Percentiles rank a stretch among this genome's conserved stretches.
These are phyloP conservation scores for Mycena filopes DNA, from an alignment of 768 basidiomycete genomes.

Conservation along the genomic window DNA sequence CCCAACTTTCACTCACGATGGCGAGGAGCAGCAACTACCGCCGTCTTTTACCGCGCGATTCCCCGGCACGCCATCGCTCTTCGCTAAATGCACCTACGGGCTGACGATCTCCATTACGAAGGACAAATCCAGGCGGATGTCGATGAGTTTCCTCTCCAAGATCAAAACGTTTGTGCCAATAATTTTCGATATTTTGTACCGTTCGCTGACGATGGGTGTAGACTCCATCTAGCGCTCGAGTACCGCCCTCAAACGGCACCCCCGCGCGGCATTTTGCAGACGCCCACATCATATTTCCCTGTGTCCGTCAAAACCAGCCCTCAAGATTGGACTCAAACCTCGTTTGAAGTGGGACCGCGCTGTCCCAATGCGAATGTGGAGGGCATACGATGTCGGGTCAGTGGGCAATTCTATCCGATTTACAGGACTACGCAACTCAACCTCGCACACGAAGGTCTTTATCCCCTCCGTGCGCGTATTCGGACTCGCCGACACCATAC, in stretches of 20 bases:
- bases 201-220: background rate
- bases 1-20: slow-evolving; percentile 12
- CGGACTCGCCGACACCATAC: slow-evolving; percentile 16
- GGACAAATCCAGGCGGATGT: slow-evolving; percentile 1
- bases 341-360: slow-evolving; percentile 1
- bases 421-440: background rate
- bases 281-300: background rate
- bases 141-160: slow-evolving; percentile 26
- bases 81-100: slow-evolving; percentile 22
- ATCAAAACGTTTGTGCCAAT: slow-evolving; percentile 19
- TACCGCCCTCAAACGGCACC: slow-evolving; percentile 20
- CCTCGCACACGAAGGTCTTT: slow-evolving; percentile 9
- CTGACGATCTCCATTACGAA: slow-evolving; percentile 24
- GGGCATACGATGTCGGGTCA: slow-evolving; percentile 14
- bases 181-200: background rate
- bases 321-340: slow-evolving; percentile 20
- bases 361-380: no score
- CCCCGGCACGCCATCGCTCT: slow-evolving; percentile 24
- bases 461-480: slow-evolving; percentile 20
- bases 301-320: slow-evolving; percentile 3
- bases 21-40: slow-evolving; percentile 20
- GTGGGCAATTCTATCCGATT: background rate
- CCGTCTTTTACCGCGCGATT: slow-evolving; percentile 27
- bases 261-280: slow-evolving; percentile 3
- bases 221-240: slow-evolving; percentile 13